Conservation (phyloP, 2,329 filamentous ascomycete species). For the Aspergillus transmontanensis region DNA sequence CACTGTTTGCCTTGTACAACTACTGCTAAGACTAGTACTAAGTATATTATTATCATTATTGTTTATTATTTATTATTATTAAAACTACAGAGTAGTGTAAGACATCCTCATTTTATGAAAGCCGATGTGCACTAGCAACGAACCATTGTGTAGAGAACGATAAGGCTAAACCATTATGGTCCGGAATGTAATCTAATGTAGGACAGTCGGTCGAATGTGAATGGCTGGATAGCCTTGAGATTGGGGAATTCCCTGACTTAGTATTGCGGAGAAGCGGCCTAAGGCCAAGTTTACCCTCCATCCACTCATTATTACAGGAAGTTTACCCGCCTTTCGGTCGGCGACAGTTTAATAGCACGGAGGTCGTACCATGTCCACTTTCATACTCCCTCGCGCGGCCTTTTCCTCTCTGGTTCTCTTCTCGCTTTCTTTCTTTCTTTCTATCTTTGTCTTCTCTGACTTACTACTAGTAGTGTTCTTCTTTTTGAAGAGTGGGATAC, state of each 20-base stretch:
- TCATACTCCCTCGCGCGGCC: background rate
- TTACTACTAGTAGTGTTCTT: background rate
- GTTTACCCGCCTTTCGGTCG: slow-evolving; percentile 20
- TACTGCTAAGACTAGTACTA: background rate
- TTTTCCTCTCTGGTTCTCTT: slow-evolving; percentile 5
- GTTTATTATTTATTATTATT: background rate
- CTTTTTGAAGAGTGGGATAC: background rate
- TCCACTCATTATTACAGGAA: slow-evolving; percentile 4
- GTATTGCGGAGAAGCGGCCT: slow-evolving; percentile 2
- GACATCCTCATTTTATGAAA: background rate
- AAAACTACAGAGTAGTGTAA: background rate
- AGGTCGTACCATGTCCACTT: slow-evolving; percentile 15
- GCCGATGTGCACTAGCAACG: background rate
- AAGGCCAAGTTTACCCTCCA: background rate
- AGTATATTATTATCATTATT: background rate
- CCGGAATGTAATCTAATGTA: background rate
- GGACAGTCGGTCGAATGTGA: background rate
- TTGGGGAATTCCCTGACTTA: background rate
- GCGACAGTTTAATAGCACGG: slow-evolving; percentile 17
- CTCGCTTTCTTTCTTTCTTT: slow-evolving; percentile 19
- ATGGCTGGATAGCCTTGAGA: background rate
- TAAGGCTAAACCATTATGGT: background rate
- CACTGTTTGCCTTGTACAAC: background rate
- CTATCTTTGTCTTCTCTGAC: slow-evolving; percentile 7
- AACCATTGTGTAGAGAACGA: background rate